These are phyloP conservation scores for Phytophthora fragariaefolia DNA, from an alignment of 352 stramenopile genomes.

Conservation along the genomic window DNA sequence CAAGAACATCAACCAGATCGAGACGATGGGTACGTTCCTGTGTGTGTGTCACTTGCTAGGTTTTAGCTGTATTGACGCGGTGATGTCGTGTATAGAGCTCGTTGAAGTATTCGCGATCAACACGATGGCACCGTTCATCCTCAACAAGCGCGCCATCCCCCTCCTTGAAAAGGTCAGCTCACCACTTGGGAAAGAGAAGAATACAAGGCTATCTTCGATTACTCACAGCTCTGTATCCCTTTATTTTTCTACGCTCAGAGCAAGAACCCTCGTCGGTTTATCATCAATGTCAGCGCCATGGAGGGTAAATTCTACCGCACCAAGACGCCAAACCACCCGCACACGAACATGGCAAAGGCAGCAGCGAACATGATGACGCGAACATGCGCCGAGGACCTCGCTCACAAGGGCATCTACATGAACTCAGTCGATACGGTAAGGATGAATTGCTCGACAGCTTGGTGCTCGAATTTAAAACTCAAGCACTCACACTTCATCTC, in stretches of 20 bases:
- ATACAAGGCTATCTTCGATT: constrained; percentile 4
- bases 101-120: constrained; percentile 93
- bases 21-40: constrained; percentile 63
- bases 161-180: constrained; percentile 60
- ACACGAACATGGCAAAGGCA: constrained; percentile 98
- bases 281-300: constrained; percentile 97
- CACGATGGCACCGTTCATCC: constrained; percentile 94
- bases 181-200: neutral
- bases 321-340: constrained; percentile 94
- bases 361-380: constrained; percentile 96
- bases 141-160: constrained; percentile 87
- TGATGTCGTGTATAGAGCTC: too few species aligned
- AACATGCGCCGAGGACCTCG: constrained; percentile 91
- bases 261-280: constrained; percentile 61
- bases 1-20: constrained; percentile 77
- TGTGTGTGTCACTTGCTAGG: neutral
- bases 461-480: neutral
- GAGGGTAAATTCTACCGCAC: constrained; percentile 96
- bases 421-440: constrained; percentile 93
- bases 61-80: neutral
- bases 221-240: constrained; percentile 11
- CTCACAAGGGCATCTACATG: constrained; percentile 93
- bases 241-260: constrained; percentile 38
- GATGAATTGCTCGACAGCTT: neutral
- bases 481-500: neutral